Evolutionary conservation across 225 moss, liverwort and hornwort genomes (phyloP).

Genomic region (Takakia lepidozioides): DNA sequence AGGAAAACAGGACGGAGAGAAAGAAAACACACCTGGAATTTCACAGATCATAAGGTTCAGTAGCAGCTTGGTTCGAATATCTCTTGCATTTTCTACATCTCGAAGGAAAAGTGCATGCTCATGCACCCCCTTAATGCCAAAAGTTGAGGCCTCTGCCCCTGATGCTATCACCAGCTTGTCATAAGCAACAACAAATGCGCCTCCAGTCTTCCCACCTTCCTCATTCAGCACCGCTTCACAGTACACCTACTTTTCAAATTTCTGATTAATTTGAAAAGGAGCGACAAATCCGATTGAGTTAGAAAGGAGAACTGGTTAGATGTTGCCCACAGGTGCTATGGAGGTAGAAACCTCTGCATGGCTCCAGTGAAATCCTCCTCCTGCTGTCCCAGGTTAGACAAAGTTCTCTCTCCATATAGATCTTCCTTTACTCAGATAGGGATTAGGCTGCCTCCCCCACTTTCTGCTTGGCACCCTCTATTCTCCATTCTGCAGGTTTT

Average conservation of each 20-base stretch:
- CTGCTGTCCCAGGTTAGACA: too few species aligned
- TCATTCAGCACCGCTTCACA: slow-evolving; percentile 57
- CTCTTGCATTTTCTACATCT: slow-evolving; percentile 66
- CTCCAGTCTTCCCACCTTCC: slow-evolving; percentile 9
- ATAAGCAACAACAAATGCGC: slow-evolving; percentile 54
- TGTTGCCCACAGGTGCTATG: not conserved
- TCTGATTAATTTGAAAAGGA: too few species aligned
- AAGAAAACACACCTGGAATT: slow-evolving; percentile 45
- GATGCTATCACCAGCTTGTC: slow-evolving; percentile 87
- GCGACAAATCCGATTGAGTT: not conserved
- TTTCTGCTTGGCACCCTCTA: too few species aligned
- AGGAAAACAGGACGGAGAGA: too few species aligned
- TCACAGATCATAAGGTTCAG: slow-evolving; percentile 76
- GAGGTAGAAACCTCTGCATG: too few species aligned
- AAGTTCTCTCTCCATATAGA: too few species aligned
- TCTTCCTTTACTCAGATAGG: too few species aligned
- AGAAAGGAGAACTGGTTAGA: not conserved
- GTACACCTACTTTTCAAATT: too few species aligned
- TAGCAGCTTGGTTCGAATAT: slow-evolving; percentile 76
- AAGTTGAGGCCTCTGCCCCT: slow-evolving; percentile 71
- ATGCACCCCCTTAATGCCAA: slow-evolving; percentile 65
- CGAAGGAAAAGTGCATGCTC: slow-evolving; percentile 77
- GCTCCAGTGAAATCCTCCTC: too few species aligned
- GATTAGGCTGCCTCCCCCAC: too few species aligned
- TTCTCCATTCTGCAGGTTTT: too few species aligned